Evolutionary conservation across 495 filamentous ascomycete genomes (phyloP).

Genomic region (Penicillium verhagenii): DNA sequence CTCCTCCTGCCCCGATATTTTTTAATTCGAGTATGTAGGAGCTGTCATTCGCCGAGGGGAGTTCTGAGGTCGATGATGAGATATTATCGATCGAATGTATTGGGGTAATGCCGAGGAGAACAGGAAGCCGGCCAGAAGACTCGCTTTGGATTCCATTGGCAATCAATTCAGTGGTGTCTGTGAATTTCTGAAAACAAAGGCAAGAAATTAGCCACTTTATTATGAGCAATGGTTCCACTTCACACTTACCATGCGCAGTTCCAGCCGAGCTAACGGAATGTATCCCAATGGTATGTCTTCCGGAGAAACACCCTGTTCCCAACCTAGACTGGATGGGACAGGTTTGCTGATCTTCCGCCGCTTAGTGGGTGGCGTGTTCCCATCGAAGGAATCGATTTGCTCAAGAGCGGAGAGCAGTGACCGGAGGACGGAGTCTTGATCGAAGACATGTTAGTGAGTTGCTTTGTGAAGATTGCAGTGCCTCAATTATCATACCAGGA

Average conservation of each 20-base stretch:
- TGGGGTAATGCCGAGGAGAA: constrained; percentile 4
- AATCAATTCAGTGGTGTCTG: neutral
- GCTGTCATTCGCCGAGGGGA: neutral
- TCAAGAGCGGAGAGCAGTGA: constrained; percentile 26
- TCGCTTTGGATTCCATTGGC: neutral
- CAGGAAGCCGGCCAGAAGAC: constrained; percentile 14
- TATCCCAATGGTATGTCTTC: constrained; percentile 30
- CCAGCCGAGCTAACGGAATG: constrained; percentile 38
- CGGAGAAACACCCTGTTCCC: constrained; percentile 18
- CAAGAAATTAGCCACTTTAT: constrained; percentile 8
- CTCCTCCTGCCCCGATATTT: constrained; percentile 3
- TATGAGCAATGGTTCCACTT: neutral
- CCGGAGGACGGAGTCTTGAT: constrained; percentile 26
- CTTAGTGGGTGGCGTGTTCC: constrained; percentile 29
- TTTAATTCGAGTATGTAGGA: constrained; percentile 20
- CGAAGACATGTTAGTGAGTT: neutral
- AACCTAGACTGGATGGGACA: constrained; percentile 19
- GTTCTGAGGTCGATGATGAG: neutral
- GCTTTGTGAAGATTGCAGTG: neutral
- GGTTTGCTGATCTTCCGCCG: constrained; percentile 34
- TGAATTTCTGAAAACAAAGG: constrained; percentile 21
- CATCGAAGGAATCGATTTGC: constrained; percentile 10
- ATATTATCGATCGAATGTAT: neutral
- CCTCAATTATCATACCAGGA: constrained; percentile 18
- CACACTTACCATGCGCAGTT: constrained; percentile 33